Conservation (phyloP, 805 yeast species). For the Metschnikowia gelsemii region DNA sequence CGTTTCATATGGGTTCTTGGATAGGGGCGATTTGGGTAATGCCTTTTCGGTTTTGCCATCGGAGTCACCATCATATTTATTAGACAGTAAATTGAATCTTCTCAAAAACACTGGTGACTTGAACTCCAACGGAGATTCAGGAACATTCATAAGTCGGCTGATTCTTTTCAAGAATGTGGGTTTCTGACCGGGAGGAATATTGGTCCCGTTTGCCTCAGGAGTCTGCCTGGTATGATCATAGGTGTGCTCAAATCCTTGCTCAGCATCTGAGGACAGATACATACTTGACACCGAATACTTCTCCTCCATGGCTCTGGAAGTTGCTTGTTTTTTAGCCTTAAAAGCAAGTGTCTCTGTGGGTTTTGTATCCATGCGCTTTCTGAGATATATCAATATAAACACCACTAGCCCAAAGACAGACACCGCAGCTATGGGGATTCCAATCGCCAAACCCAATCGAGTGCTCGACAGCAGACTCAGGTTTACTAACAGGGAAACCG, state of each 20-base stretch:
- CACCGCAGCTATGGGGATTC: constrained; percentile 32
- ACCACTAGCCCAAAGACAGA: constrained; percentile 22
- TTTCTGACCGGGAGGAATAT: not conserved
- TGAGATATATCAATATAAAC: constrained; percentile 12
- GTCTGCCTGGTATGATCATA: not conserved
- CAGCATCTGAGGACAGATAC: constrained; percentile 9
- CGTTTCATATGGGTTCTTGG: constrained; percentile 6
- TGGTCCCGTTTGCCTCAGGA: not conserved
- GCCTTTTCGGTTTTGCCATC: constrained; percentile 5
- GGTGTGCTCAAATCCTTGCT: constrained; percentile 3
- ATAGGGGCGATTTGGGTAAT: constrained; percentile 25
- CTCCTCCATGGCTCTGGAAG: not conserved
- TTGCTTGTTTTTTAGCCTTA: not conserved
- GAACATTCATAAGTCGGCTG: constrained; percentile 26
- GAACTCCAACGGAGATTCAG: constrained; percentile 22
- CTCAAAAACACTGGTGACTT: constrained; percentile 35
- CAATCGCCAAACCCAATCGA: constrained; percentile 34
- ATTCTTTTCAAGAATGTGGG: constrained; percentile 10
- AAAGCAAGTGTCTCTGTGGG: constrained; percentile 12
- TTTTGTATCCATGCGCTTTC: constrained; percentile 12
- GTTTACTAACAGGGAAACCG: constrained; percentile 2
- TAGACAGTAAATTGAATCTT: constrained; percentile 29
- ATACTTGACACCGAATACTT: constrained; percentile 7
- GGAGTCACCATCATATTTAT: constrained; percentile 14
- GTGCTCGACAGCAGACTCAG: constrained; percentile 11